Evolutionary conservation across 306 rosid genomes (phyloP), one percentile per base, ranked within the genome.

Genomic region (Canavalia ensiformis): DNA sequence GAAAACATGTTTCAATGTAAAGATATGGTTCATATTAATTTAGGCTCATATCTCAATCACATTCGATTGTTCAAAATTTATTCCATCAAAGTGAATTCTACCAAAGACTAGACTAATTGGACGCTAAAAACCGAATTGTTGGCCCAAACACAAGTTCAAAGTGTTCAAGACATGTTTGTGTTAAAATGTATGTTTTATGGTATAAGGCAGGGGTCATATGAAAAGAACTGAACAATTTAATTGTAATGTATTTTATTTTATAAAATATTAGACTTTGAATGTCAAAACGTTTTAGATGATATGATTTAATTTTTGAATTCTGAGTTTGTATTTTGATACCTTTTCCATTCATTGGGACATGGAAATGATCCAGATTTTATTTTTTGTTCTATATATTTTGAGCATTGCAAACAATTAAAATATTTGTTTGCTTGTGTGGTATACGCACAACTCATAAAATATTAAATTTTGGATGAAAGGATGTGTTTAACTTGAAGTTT

Each of bases 341-440:
- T 31, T 7, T 42, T 3, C 9, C 39, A 30, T 57, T 68, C 51
- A 6, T 77, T 64, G 10, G 65, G 65, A 77, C 81, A 10, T 77
- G 81, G 60, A 52, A 64, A 51, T 37, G 44, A 64, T 74, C 63
- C 41, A 2, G 28, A 52, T 77, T 18, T 59, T 75, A 52, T 0
- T 39, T 59, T 45, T 45, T 67, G 75, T 57, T 57, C 41, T 33
- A 35, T 68, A 12, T 47, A 66, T 77, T 66, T 54, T 77, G 30
- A 4, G 54, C 46, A 33, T 57, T 68, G 68, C 5, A 79, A 77
- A 45, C 30, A 56, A 56, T 41, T 34, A 55, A 68, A n/a, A 45
- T 45, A 30, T 1, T 57, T 45, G 35, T 57, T 58, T 33, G 12
- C 56, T 18, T 51, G 29, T 45, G 4, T 77, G 74, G 31, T 18